Evolutionary conservation across 495 filamentous ascomycete genomes (phyloP).

Genomic region (Talaromyces trachyspermus): DNA sequence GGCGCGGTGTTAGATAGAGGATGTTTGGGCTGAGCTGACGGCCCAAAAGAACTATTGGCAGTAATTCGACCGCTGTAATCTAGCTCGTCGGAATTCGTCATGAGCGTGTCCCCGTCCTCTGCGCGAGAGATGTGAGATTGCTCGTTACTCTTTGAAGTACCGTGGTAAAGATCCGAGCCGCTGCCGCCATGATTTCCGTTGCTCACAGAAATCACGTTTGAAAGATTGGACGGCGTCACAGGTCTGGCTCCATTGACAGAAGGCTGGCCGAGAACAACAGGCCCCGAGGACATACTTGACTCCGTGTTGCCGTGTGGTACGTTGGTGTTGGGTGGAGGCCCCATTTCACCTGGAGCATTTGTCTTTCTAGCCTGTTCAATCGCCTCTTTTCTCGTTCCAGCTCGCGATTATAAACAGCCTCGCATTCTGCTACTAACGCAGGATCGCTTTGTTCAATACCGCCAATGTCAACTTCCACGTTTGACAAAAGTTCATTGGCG

Average conservation of each 20-base stretch:
- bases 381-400: slow-evolving; percentile 58
- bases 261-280: slow-evolving; percentile 52
- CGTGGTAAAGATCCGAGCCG: slow-evolving; percentile 40
- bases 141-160: slow-evolving; percentile 56
- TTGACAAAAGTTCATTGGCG: slow-evolving; percentile 81
- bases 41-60: slow-evolving; percentile 43
- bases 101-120: slow-evolving; percentile 53
- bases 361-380: slow-evolving; percentile 53
- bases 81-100: slow-evolving; percentile 39
- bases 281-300: slow-evolving; percentile 44
- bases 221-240: slow-evolving; percentile 42
- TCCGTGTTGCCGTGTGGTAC: slow-evolving; percentile 39
- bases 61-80: slow-evolving; percentile 34
- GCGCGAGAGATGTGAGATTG: slow-evolving; percentile 46
- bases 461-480: slow-evolving; percentile 84
- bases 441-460: slow-evolving; percentile 59
- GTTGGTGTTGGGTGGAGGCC: slow-evolving; percentile 21
- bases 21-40: slow-evolving; percentile 44
- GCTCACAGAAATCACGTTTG: slow-evolving; percentile 40
- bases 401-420: slow-evolving; percentile 69
- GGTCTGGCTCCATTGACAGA: slow-evolving; percentile 45
- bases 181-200: slow-evolving; percentile 42
- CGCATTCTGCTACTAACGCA: slow-evolving; percentile 57
- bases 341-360: slow-evolving; percentile 30
- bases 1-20: slow-evolving; percentile 43